These are phyloP conservation scores for Hevea brasiliensis DNA, from an alignment of 345 rosid genomes.

Conservation along the genomic window DNA sequence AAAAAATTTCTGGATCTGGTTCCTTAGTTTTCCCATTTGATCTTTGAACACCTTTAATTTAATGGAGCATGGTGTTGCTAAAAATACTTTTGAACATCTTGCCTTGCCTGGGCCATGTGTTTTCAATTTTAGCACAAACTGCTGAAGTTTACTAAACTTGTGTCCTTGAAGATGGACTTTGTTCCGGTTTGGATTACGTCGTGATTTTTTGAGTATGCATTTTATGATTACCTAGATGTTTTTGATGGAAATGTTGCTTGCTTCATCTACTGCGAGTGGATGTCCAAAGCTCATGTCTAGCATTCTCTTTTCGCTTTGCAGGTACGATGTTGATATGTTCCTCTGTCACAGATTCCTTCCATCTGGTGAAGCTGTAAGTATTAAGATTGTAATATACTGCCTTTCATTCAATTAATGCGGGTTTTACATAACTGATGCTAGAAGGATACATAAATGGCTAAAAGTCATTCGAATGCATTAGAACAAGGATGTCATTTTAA, in stretches of 20 bases:
- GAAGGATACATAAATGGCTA: not conserved
- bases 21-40: not conserved
- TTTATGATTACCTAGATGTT: not conserved
- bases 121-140: too few species aligned
- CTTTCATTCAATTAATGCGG: not conserved
- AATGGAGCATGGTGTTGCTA: too few species aligned
- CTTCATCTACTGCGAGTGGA: not conserved
- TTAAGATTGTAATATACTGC: slow-evolving; percentile 4
- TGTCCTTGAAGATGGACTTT: not conserved
- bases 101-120: too few species aligned
- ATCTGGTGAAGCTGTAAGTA: slow-evolving; percentile 66
- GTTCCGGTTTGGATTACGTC: not conserved
- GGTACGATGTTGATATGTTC: slow-evolving; percentile 68
- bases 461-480: not conserved
- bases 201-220: not conserved
- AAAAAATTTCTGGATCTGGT: not conserved
- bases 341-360: slow-evolving; percentile 45
- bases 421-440: too few species aligned
- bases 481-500: not conserved
- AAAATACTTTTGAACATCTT: too few species aligned
- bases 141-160: not conserved
- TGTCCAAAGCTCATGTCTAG: not conserved
- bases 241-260: not conserved
- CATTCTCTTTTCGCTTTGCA: slow-evolving; percentile 28
- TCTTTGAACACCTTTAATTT: too few species aligned